Conservation (phyloP, 2,329 filamentous ascomycete genomes). For the Diaporthe eres region DNA sequence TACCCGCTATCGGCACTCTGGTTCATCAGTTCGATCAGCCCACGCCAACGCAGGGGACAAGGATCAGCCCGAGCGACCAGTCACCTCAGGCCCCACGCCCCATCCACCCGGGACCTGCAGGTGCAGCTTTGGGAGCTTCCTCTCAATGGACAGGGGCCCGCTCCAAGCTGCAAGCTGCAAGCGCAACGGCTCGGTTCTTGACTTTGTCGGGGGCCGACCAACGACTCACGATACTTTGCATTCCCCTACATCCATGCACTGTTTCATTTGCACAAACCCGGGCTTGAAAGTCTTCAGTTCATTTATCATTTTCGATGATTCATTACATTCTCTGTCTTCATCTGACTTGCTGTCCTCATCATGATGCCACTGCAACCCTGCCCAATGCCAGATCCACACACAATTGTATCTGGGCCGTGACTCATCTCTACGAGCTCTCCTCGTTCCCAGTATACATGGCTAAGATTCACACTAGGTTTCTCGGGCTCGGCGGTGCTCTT, state of each 20-base stretch:
- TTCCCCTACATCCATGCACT: background rate
- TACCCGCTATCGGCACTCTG: slow-evolving; percentile 19
- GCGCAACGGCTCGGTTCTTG: background rate
- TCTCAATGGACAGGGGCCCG: background rate
- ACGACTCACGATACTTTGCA: slow-evolving; percentile 14
- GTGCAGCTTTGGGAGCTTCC: background rate
- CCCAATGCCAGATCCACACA: background rate
- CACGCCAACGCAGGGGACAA: background rate
- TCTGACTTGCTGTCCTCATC: background rate
- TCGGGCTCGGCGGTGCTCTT: too few relatives aligned
- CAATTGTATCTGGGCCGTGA: background rate
- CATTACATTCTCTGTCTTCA: background rate
- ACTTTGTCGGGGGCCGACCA: background rate
- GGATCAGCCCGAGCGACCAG: background rate
- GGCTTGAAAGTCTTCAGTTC: background rate
- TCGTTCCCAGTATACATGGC: too few relatives aligned
- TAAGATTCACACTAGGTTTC: too few relatives aligned
- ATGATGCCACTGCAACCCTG: too few relatives aligned
- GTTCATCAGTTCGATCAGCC: background rate
- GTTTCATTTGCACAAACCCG: background rate
- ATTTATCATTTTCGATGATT: background rate
- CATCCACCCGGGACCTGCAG: background rate
- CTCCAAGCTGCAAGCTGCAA: background rate
- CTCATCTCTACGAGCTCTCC: background rate
- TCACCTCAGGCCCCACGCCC: background rate